Evolutionary conservation across 2,329 filamentous ascomycete genomes (phyloP).

Genomic region (Curvularia verruculosa): DNA sequence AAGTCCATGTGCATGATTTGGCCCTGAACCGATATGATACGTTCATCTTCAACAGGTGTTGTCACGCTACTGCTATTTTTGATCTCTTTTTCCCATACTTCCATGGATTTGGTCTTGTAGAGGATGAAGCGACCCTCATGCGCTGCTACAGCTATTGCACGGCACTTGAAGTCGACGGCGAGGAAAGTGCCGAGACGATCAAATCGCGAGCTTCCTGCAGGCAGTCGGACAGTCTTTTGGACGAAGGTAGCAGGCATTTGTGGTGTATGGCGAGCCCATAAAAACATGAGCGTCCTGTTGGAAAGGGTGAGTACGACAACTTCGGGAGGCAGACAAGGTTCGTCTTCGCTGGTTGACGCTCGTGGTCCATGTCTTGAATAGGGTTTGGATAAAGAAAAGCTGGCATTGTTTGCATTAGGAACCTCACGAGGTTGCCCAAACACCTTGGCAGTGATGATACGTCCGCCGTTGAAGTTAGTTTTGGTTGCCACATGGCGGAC

Average conservation of each 20-base stretch:
- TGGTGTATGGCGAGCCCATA: constrained; percentile 64
- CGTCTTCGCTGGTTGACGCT: constrained; percentile 28
- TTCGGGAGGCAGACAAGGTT: constrained; percentile 68
- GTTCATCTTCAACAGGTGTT: constrained; percentile 65
- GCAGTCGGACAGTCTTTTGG: constrained; percentile 64
- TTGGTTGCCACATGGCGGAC: constrained; percentile 79
- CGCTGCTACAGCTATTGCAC: constrained; percentile 71
- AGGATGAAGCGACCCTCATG: constrained; percentile 73
- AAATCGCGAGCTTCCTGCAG: constrained; percentile 60
- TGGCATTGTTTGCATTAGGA: constrained; percentile 23
- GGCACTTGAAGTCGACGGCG: constrained; percentile 75
- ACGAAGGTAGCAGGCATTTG: constrained; percentile 65
- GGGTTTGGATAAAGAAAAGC: constrained; percentile 26
- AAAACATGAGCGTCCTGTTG: constrained; percentile 74
- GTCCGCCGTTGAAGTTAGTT: constrained; percentile 71
- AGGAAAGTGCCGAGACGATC: constrained; percentile 68
- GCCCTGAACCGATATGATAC: constrained; percentile 56
- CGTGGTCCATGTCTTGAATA: constrained; percentile 19
- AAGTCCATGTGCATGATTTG: constrained; percentile 92
- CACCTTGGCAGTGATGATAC: constrained; percentile 79
- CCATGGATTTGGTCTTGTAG: constrained; percentile 69
- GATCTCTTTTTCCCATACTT: constrained; percentile 57
- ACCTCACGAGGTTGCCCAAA: constrained; percentile 61
- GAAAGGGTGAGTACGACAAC: constrained; percentile 78
- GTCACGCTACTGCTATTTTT: constrained; percentile 49